Evolutionary conservation across 495 filamentous ascomycete genomes (phyloP), one percentile per base, ranked within the genome.

Genomic region (Glutinoglossum americanum): DNA sequence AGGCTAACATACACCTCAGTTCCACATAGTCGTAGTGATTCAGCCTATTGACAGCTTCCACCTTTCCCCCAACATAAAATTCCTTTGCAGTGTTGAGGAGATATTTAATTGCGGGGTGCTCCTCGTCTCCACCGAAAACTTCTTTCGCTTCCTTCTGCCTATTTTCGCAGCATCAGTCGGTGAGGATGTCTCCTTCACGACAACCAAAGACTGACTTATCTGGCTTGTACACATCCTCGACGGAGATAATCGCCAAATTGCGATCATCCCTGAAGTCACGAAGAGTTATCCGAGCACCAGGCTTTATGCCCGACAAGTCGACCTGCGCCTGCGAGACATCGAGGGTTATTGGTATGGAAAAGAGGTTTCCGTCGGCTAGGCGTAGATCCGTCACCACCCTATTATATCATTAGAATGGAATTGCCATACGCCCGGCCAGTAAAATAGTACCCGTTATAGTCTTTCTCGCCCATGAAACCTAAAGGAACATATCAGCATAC

Each of bases 11-110:
- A 90, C 87, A 98, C 77, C 92, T 81, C 57, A 95, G 79, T 66
- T 80, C 93, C 63, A 96, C 87, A 74, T 97, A 97, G 74, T 98
- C 92, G 76, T 98, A 98, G 75, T 98, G 93, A 73, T 90, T 87
- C 35, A 95, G 76, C 66, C 84, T 80, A 73, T 89, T 89, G 68
- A 98, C 83, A 57, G 93, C 92, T 62, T 96, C 86, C 56, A 98
- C 72, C 78, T 87, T 94, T 67, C 92, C 93, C 62, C 92, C 92
- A 59, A 98, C 80, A 69, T 97, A 94, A 71, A 82, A 93, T 47
- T 94, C 89, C 62, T 84, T 70, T 51, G 84, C 78, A 25, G 80
- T 83, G 62, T 80, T 76, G 73, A 82, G 81, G 41, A 98, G 80
- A 72, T 90, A 94, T 62, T 81, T 84, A 66, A 97, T 79, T 21